These are phyloP conservation scores for Pleurotus giganteus DNA, from an alignment of 768 basidiomycete genomes.

Conservation along the genomic window DNA sequence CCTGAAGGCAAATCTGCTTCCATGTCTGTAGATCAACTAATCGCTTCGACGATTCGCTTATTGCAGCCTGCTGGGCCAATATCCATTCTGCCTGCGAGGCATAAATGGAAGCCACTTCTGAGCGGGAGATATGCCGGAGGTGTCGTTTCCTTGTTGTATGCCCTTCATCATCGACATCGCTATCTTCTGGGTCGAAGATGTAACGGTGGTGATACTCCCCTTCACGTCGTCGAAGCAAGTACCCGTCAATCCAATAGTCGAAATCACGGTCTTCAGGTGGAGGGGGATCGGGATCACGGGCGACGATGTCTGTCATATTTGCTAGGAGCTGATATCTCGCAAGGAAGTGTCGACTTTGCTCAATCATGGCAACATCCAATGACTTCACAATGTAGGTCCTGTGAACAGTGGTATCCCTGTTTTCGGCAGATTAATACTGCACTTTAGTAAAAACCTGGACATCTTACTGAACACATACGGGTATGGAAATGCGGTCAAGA, in stretches of 20 bases:
- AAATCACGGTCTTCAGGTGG: constrained; percentile 39
- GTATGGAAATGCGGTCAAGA: constrained; percentile 15
- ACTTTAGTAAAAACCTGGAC: not conserved
- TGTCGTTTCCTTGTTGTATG: constrained; percentile 32
- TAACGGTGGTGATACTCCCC: constrained; percentile 26
- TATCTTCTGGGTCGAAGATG: constrained; percentile 30
- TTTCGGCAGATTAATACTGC: not conserved
- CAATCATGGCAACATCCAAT: constrained; percentile 43
- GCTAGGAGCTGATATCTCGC: constrained; percentile 47
- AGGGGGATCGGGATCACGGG: constrained; percentile 28
- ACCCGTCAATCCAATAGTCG: constrained; percentile 47
- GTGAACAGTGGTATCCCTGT: not conserved
- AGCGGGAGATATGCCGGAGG: constrained; percentile 45
- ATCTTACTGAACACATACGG: not conserved
- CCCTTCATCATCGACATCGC: constrained; percentile 27
- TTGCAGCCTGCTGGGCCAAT: constrained; percentile 43
- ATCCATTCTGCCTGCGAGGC: constrained; percentile 62
- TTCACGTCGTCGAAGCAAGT: constrained; percentile 28
- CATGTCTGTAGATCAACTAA: constrained; percentile 45
- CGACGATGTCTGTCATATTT: constrained; percentile 43
- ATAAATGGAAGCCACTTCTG: constrained; percentile 50
- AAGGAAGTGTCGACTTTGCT: constrained; percentile 46
- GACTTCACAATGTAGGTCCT: constrained; percentile 45
- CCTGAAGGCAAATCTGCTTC: constrained; percentile 41
- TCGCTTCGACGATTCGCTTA: constrained; percentile 18